phyloP scores from a whole-genome alignment of 495 filamentous ascomycete species.

The Pseudevernia furfuracea region DNA sequence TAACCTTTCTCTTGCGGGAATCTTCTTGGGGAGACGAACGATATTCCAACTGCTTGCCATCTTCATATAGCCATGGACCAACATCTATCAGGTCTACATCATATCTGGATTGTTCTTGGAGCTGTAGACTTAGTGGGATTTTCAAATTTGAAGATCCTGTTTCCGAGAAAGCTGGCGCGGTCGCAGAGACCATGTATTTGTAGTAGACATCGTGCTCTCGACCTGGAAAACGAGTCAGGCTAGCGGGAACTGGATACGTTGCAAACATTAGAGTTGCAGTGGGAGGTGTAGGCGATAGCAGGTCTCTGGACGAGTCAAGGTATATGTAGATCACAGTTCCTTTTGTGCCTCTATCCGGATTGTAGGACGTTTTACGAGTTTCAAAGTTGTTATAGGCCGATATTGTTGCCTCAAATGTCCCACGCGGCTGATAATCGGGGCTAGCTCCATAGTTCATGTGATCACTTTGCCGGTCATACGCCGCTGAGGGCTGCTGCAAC shows the following conservation, averaged over 20 bases:
- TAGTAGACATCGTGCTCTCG: constrained; percentile 43
- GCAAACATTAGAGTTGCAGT: constrained; percentile 69
- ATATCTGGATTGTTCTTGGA: constrained; percentile 60
- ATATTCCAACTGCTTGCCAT: constrained; percentile 34
- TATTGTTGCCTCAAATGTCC: constrained; percentile 37
- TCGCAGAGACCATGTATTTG: constrained; percentile 63
- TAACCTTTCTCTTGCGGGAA: constrained; percentile 50
- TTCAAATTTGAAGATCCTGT: constrained; percentile 60
- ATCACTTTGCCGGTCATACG: constrained; percentile 42
- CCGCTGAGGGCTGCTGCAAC: constrained; percentile 40
- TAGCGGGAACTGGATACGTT: constrained; percentile 54
- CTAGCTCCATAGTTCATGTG: constrained; percentile 41
- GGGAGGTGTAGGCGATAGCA: constrained; percentile 48
- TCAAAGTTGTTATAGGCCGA: constrained; percentile 33
- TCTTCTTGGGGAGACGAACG: constrained; percentile 16
- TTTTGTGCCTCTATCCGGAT: constrained; percentile 56
- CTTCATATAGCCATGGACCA: constrained; percentile 70
- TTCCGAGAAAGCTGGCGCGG: constrained; percentile 60
- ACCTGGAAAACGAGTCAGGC: constrained; percentile 52
- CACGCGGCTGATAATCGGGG: constrained; percentile 37
- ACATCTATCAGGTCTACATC: constrained; percentile 56
- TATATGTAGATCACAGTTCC: constrained; percentile 65
- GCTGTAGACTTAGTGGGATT: constrained; percentile 64
- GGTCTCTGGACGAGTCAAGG: constrained; percentile 65
- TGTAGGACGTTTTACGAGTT: constrained; percentile 48